Conservation (phyloP, 148 eudicot genomes). For the Rhododendron ferrugineum region DNA sequence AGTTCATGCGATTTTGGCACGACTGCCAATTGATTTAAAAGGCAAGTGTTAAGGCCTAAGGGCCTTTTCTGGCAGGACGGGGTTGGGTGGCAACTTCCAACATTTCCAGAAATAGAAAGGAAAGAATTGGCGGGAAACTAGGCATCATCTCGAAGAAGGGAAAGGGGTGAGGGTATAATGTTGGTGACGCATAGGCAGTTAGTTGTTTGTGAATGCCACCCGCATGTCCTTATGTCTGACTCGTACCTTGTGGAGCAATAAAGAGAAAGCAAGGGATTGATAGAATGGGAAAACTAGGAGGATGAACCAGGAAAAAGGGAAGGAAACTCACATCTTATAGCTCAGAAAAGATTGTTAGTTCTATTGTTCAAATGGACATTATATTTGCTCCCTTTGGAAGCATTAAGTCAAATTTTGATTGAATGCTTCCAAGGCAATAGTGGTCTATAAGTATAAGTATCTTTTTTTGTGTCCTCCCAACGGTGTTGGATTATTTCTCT, state of each 20-base stretch:
- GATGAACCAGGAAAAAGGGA: neutral
- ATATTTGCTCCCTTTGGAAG: neutral
- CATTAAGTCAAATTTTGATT: neutral
- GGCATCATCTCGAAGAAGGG: neutral
- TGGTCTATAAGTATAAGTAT: neutral
- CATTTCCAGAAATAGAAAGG: neutral
- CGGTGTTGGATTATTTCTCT: neutral
- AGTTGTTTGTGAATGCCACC: neutral
- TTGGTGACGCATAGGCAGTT: neutral
- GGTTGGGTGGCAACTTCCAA: neutral
- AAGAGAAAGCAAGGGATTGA: neutral
- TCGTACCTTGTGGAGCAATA: neutral
- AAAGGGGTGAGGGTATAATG: neutral
- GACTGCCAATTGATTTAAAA: neutral
- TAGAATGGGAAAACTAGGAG: neutral
- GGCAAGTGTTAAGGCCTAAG: neutral
- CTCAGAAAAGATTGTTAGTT: neutral
- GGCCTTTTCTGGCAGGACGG: neutral
- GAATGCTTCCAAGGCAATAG: neutral
- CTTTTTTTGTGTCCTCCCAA: neutral
- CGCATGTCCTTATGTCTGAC: neutral
- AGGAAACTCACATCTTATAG: neutral
- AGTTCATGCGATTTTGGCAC: neutral
- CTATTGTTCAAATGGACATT: neutral
- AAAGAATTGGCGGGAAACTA: neutral